phyloP scores from a whole-genome alignment of 768 basidiomycete genomes.

The Tylopilus cervinicoccineus region DNA sequence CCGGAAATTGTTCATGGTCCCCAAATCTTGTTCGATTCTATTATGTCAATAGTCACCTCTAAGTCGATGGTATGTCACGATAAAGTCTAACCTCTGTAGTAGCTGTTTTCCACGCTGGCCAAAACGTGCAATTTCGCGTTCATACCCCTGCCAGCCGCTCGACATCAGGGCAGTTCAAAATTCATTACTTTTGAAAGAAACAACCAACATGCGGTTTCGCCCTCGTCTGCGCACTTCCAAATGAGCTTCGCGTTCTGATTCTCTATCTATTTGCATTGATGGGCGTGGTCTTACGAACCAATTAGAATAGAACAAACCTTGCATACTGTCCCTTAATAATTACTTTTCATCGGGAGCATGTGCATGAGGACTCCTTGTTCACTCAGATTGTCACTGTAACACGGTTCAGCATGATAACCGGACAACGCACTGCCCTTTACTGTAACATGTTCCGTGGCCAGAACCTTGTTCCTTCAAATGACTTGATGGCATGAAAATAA shows the following conservation, averaged over 20 bases:
- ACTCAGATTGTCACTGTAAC: neutral
- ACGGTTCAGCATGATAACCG: neutral
- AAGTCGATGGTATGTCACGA: neutral
- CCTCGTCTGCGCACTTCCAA: neutral
- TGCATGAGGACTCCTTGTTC: conserved; percentile 4
- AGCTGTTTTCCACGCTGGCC: fast-evolving
- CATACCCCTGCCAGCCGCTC: conserved; percentile 9
- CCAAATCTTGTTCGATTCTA: conserved; percentile 13
- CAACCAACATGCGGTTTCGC: neutral
- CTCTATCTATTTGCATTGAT: neutral
- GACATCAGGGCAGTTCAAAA: neutral
- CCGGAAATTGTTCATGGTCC: neutral
- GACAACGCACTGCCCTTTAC: neutral
- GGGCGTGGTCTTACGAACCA: conserved; percentile 1
- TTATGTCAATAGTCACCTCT: neutral
- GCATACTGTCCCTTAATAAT: neutral
- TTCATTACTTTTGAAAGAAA: neutral
- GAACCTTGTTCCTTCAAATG: neutral
- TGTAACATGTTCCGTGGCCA: neutral
- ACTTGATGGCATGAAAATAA: neutral
- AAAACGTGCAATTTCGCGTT: neutral
- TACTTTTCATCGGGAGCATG: neutral
- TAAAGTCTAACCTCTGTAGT: conserved; percentile 3
- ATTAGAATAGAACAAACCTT: neutral
- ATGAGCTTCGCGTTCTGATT: neutral